Evolutionary conservation across 352 stramenopile genomes (phyloP).

Genomic region (Phytophthora podocarpi): DNA sequence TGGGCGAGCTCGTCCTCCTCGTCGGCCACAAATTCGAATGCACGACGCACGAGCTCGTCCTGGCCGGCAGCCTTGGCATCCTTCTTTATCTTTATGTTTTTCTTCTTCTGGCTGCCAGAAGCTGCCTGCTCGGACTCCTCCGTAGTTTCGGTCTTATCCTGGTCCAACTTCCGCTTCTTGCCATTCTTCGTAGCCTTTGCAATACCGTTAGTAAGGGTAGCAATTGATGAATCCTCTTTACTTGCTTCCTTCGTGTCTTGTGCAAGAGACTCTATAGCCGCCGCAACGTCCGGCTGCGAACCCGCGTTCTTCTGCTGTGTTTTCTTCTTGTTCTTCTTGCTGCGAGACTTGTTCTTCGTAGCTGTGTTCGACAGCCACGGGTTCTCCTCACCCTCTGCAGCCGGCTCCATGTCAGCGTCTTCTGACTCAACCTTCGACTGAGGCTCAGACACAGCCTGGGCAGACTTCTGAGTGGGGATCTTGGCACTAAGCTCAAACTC

Average conservation of each 20-base stretch:
- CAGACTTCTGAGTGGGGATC: slow-evolving; percentile 12
- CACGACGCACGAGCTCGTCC: slow-evolving; percentile 94
- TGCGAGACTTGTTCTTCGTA: slow-evolving; percentile 69
- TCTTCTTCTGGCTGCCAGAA: slow-evolving; percentile 43
- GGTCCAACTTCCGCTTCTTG: slow-evolving; percentile 61
- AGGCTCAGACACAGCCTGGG: neutral
- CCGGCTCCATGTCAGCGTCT: slow-evolving; percentile 26
- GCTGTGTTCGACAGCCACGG: slow-evolving; percentile 60
- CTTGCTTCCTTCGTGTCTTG: slow-evolving; percentile 47
- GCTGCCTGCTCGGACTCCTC: slow-evolving; percentile 12
- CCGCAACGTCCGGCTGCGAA: slow-evolving; percentile 45
- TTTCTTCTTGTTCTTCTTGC: slow-evolving; percentile 71
- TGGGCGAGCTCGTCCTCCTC: slow-evolving; percentile 94
- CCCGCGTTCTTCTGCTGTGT: slow-evolving; percentile 44
- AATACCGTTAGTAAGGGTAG: slow-evolving; percentile 28
- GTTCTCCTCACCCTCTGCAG: slow-evolving; percentile 57
- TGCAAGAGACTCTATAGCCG: slow-evolving; percentile 64
- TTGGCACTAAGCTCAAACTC: slow-evolving; percentile 45
- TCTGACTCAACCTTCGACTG: slow-evolving; percentile 24
- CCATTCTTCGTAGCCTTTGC: slow-evolving; percentile 31
- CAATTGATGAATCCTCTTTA: slow-evolving; percentile 19
- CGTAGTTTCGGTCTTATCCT: slow-evolving; percentile 16
- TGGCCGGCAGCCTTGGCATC: slow-evolving; percentile 55
- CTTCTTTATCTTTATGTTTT: slow-evolving; percentile 47
- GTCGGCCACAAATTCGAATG: slow-evolving; percentile 94